Percentiles rank a stretch among this genome's conserved stretches.
phyloP scores from a whole-genome alignment of 179 eudicot species.

The Actinidia arguta region DNA sequence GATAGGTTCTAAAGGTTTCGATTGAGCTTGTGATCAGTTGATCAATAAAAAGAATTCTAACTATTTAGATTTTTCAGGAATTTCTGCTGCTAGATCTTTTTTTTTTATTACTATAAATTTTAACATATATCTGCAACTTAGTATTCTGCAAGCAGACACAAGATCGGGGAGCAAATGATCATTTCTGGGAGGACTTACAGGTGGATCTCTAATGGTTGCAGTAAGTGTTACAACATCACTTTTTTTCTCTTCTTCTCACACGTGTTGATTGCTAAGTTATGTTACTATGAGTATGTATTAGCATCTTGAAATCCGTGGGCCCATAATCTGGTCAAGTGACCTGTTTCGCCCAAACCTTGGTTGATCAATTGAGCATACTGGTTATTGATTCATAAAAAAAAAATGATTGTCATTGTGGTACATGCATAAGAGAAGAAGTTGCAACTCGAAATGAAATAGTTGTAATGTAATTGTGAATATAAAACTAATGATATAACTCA shows the following conservation, averaged over 20 bases:
- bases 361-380: background rate
- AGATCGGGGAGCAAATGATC: slow-evolving; percentile 13
- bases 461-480: no score
- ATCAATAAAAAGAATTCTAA: no score
- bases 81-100: background rate
- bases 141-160: background rate
- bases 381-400: background rate
- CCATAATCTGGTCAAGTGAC: background rate
- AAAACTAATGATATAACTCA: no score
- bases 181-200: slow-evolving; percentile 6
- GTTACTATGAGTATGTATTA: background rate
- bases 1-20: no score
- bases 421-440: background rate
- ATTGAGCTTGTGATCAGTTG: no score
- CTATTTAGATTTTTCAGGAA: background rate
- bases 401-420: background rate
- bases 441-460: background rate
- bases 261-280: background rate
- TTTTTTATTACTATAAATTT: no score
- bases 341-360: background rate
- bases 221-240: background rate
- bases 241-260: background rate
- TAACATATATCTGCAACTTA: background rate
- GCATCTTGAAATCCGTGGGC: background rate
- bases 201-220: slow-evolving; percentile 13